Conservation (phyloP, 1,284 basidiomycete genomes). For the Cutaneotrichosporon cyanovorans region DNA sequence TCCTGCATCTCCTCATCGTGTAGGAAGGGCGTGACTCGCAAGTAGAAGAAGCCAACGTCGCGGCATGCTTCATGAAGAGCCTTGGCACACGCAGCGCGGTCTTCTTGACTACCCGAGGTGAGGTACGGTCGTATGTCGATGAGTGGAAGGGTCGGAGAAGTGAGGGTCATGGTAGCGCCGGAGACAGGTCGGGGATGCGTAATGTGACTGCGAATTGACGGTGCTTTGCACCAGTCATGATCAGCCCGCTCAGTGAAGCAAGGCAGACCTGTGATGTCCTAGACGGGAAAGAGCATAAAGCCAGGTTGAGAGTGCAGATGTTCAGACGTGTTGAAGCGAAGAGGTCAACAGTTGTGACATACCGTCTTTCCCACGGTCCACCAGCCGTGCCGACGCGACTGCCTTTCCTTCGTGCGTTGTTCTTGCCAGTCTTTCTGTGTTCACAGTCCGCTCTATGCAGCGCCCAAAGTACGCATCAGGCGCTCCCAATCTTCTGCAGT, state of each 20-base stretch:
- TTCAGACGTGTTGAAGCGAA: not conserved
- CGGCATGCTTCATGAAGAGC: slow-evolving; percentile 65
- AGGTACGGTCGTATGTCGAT: slow-evolving; percentile 41
- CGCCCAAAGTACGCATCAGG: too few relatives aligned
- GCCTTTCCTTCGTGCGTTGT: too few relatives aligned
- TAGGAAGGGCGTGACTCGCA: slow-evolving; percentile 58
- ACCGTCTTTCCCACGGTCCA: too few relatives aligned
- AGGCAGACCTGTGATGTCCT: not conserved
- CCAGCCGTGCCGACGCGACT: too few relatives aligned
- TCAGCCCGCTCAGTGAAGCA: not conserved
- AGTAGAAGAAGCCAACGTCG: slow-evolving; percentile 78
- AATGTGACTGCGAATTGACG: too few relatives aligned
- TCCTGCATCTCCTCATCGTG: slow-evolving; percentile 58
- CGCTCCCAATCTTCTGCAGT: too few relatives aligned
- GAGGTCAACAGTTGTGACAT: too few relatives aligned
- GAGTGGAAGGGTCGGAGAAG: slow-evolving; percentile 28
- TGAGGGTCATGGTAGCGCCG: not conserved
- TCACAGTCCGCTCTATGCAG: too few relatives aligned
- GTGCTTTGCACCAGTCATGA: too few relatives aligned
- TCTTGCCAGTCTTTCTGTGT: too few relatives aligned
- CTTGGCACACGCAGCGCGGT: slow-evolving; percentile 47
- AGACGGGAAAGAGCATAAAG: not conserved
- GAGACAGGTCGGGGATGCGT: too few relatives aligned
- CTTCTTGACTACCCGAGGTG: not conserved
- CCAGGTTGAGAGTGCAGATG: not conserved